Evolutionary conservation across 75 land plant species (phyloP).

Genomic region (Sequoia sempervirens): DNA sequence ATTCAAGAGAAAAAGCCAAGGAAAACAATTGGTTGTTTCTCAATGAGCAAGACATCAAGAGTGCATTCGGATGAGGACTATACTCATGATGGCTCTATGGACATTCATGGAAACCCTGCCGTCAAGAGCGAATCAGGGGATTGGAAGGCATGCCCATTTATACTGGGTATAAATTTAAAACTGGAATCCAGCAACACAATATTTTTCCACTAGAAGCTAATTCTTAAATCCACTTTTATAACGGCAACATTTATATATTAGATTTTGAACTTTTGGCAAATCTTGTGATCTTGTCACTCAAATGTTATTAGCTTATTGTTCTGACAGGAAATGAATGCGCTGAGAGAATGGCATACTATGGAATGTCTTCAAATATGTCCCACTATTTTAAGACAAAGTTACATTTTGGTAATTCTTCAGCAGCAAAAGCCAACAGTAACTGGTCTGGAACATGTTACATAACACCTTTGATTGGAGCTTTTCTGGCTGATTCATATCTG

Average conservation of each 20-base stretch:
- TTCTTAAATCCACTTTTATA: neutral
- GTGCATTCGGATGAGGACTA: slow-evolving; percentile 18
- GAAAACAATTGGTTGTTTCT: neutral
- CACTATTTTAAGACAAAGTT: slow-evolving; percentile 31
- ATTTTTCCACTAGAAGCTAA: neutral
- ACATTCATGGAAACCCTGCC: slow-evolving; percentile 46
- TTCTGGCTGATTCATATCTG: slow-evolving; percentile 47
- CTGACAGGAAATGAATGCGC: slow-evolving; percentile 37
- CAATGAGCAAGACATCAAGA: neutral
- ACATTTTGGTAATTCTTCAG: slow-evolving; percentile 30
- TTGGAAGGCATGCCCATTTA: slow-evolving; percentile 70
- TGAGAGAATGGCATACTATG: slow-evolving; percentile 43
- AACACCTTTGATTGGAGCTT: slow-evolving; percentile 46
- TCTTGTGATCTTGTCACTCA: neutral
- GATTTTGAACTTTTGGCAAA: neutral
- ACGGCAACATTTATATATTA: neutral
- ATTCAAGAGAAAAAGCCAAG: neutral
- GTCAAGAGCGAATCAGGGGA: slow-evolving; percentile 45
- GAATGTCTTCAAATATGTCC: slow-evolving; percentile 39
- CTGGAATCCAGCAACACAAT: neutral
- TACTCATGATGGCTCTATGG: slow-evolving; percentile 54
- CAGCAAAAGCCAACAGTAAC: slow-evolving; percentile 32
- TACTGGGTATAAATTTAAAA: slow-evolving; percentile 36
- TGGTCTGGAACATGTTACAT: slow-evolving; percentile 52
- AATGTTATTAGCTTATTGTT: neutral